Base-by-base conservation (phyloP, 2,329 filamentous ascomycete genomes). In the Paraphaeosphaeria minitans region DNA sequence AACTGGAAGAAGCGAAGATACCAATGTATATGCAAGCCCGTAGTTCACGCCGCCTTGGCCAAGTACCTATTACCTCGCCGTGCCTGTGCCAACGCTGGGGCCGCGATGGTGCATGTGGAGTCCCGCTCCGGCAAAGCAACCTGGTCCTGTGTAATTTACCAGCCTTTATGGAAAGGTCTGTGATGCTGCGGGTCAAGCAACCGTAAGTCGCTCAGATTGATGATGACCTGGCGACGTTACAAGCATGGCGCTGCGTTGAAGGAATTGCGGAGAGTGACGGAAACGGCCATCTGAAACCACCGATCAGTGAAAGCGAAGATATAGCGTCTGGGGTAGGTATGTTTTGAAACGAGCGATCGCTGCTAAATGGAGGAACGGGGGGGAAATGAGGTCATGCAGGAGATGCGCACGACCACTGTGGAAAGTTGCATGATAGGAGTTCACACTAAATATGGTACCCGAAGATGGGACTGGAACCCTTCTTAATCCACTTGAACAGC, bases 321-420 rank as follows among this genome's bases (percentile, higher is more conserved):
- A 29, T 22, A 45, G 37, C 47, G 48, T 47, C 42, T 45, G 56
- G 56, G 43, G 46, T 43, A 35, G 43, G 46, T 43, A 35, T 24
- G 56, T 54, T 58, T 58, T 37, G 51, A 58, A 55, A 58, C 56
- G 24, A 50, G 51, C 24, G 42, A 53, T 53, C 21, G 24, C 29
- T 52, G 41, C 54, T 49, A 41, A 14, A 33, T 27, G 39, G 33
- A 33, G 49, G 29, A 42, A 48, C 27, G 19, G 21, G 43, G 43
- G 49, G 49, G 50, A 37, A 29, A 42, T 53, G 42, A 53, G 41
- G 49, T 57, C 48, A 57, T 57, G 55, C 55, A 27, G 31, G 41
- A 46, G 29, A 45, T 53, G 19, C 29, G 22, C 41, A 37, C n/a
- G 27, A 9, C 27, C 46, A 10, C 33, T 48, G 46, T 19, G 27